These are phyloP conservation scores for Sanghuangporus weigelae DNA, from an alignment of 1,284 basidiomycete genomes.

Conservation along the genomic window DNA sequence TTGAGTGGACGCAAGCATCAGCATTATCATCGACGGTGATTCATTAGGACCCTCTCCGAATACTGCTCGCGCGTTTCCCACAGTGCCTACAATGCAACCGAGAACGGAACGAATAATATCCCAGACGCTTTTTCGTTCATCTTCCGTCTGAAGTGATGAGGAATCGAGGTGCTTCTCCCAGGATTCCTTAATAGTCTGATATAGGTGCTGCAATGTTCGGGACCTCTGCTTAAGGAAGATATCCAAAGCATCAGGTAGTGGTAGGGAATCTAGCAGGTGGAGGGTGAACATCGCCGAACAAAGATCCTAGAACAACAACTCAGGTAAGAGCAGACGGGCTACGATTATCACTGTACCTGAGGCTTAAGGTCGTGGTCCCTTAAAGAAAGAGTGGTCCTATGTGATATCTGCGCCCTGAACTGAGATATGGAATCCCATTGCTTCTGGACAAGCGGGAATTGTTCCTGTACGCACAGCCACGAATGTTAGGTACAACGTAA, in stretches of 20 bases:
- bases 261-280: conserved; percentile 78
- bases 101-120: conserved; percentile 50
- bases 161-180: conserved; percentile 13
- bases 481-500: neutral
- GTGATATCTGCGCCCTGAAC: conserved; percentile 80
- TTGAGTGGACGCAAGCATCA: conserved; percentile 55
- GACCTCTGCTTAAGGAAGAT: conserved; percentile 70
- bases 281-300: conserved; percentile 76
- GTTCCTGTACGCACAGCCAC: conserved; percentile 40
- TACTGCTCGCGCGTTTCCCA: conserved; percentile 46
- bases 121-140: conserved; percentile 27
- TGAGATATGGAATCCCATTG: conserved; percentile 87
- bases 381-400: conserved; percentile 72
- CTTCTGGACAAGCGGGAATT: conserved; percentile 79
- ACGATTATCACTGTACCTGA: conserved; percentile 34
- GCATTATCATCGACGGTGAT: conserved; percentile 44
- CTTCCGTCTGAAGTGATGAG: conserved; percentile 7
- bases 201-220: conserved; percentile 51
- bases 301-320: conserved; percentile 42
- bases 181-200: conserved; percentile 32
- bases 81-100: conserved; percentile 50
- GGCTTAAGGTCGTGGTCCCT: conserved; percentile 47
- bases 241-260: conserved; percentile 64
- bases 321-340: neutral
- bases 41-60: conserved; percentile 34